Conservation (phyloP, 768 basidiomycete species). For the Kwoniella botswanensis region DNA sequence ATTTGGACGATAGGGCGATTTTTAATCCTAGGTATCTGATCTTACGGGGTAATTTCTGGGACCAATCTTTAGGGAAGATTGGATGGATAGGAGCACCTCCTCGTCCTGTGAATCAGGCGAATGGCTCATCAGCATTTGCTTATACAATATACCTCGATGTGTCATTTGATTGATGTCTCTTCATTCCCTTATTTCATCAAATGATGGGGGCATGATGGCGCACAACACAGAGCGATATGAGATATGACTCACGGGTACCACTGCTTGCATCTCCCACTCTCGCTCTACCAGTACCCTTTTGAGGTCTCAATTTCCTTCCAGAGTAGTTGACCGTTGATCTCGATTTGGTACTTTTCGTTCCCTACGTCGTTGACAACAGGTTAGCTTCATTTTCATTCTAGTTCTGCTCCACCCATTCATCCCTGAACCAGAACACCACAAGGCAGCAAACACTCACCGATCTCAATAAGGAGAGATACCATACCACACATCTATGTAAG, state of each 20-base stretch:
- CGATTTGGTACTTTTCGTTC: conserved; percentile 87
- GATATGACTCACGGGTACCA: conserved; percentile 53
- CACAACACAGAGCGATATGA: too few species aligned
- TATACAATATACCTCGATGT: too few species aligned
- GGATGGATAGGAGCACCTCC: conserved; percentile 94
- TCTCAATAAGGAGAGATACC: conserved; percentile 84
- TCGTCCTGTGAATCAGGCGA: conserved; percentile 61
- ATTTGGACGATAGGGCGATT: conserved; percentile 81
- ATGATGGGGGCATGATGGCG: neutral
- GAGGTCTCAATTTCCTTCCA: conserved; percentile 82
- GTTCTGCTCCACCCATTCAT: too few species aligned
- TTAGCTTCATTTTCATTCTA: neutral
- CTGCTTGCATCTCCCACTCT: conserved; percentile 82
- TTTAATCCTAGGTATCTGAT: conserved; percentile 91
- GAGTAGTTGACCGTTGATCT: conserved; percentile 88
- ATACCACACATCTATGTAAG: conserved; percentile 86
- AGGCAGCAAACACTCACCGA: conserved; percentile 58
- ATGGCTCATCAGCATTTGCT: conserved; percentile 45
- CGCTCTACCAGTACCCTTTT: conserved; percentile 89
- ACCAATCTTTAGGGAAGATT: conserved; percentile 88
- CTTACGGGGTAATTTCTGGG: conserved; percentile 89
- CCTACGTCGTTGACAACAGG: conserved; percentile 56
- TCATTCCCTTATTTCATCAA: neutral
- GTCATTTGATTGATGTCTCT: too few species aligned
- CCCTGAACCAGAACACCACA: too few species aligned